Evolutionary conservation across 176 grass and related monocot genomes (phyloP).

Genomic region (Alopecurus myosuroides): DNA sequence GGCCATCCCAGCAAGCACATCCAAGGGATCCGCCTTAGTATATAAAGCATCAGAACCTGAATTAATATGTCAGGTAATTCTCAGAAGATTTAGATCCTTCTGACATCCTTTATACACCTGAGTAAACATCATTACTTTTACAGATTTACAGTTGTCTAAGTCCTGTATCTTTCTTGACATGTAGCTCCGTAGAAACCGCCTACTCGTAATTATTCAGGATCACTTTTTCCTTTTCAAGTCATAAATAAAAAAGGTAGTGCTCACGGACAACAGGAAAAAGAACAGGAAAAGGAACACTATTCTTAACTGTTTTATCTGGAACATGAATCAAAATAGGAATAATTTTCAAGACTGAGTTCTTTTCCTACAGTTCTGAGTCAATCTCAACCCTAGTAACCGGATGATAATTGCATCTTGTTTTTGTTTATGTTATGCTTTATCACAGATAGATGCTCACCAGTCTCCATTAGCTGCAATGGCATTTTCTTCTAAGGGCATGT

Average conservation of each 20-base stretch:
- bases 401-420: not conserved
- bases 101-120: too few species aligned
- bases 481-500: slow-evolving; percentile 78
- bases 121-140: not conserved
- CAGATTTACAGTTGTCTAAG: not conserved
- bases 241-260: not conserved
- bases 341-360: not conserved
- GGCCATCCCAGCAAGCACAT: slow-evolving; percentile 85
- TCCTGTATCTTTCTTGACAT: not conserved
- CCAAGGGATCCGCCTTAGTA: slow-evolving; percentile 80
- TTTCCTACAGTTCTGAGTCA: not conserved
- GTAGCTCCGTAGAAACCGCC: not conserved
- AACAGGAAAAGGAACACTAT: too few species aligned
- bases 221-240: not conserved
- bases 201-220: slow-evolving; percentile 3
- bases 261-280: not conserved
- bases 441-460: slow-evolving; percentile 87
- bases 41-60: slow-evolving; percentile 88
- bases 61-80: slow-evolving; percentile 88
- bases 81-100: not conserved
- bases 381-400: not conserved
- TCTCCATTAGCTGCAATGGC: slow-evolving; percentile 76
- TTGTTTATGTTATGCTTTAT: not conserved
- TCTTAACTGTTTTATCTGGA: not conserved
- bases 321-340: not conserved